phyloP scores from a whole-genome alignment of 495 filamentous ascomycete genomes.

The Cercophora newfieldiana region DNA sequence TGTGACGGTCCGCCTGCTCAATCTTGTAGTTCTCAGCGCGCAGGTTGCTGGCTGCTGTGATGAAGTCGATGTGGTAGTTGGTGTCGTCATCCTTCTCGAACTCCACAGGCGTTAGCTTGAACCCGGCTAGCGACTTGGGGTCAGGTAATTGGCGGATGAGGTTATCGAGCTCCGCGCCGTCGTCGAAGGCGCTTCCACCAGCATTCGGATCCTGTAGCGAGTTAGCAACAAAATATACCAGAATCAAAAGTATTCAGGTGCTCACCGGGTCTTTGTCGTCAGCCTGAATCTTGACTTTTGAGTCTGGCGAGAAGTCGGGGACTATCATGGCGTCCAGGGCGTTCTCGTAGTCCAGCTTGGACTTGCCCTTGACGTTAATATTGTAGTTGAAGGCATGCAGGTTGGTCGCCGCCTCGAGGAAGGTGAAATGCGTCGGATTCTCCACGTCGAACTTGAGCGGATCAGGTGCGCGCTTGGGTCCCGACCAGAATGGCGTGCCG shows the following conservation, averaged over 20 bases:
- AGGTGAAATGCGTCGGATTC: slow-evolving; percentile 82
- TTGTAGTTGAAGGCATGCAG: slow-evolving; percentile 98
- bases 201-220: slow-evolving; percentile 74
- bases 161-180: slow-evolving; percentile 68
- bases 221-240: slow-evolving; percentile 22
- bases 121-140: slow-evolving; percentile 76
- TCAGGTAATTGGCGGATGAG: slow-evolving; percentile 70
- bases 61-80: slow-evolving; percentile 99
- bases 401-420: slow-evolving; percentile 84
- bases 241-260: slow-evolving; percentile 12
- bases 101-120: slow-evolving; percentile 87
- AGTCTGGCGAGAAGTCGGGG: slow-evolving; percentile 90
- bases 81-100: slow-evolving; percentile 99
- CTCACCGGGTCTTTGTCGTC: slow-evolving; percentile 84
- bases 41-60: slow-evolving; percentile 93
- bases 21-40: slow-evolving; percentile 98
- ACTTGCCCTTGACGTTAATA: slow-evolving; percentile 75
- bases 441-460: slow-evolving; percentile 82
- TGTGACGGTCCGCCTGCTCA: slow-evolving; percentile 84
- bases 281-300: slow-evolving; percentile 95
- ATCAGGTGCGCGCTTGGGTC: slow-evolving; percentile 94
- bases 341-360: slow-evolving; percentile 67
- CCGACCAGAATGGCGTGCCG: slow-evolving; percentile 95
- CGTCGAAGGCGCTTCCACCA: slow-evolving; percentile 58
- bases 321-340: slow-evolving; percentile 92